Evolutionary conservation across 352 stramenopile species (phyloP).

Genomic region (Pythium guiyangense): DNA sequence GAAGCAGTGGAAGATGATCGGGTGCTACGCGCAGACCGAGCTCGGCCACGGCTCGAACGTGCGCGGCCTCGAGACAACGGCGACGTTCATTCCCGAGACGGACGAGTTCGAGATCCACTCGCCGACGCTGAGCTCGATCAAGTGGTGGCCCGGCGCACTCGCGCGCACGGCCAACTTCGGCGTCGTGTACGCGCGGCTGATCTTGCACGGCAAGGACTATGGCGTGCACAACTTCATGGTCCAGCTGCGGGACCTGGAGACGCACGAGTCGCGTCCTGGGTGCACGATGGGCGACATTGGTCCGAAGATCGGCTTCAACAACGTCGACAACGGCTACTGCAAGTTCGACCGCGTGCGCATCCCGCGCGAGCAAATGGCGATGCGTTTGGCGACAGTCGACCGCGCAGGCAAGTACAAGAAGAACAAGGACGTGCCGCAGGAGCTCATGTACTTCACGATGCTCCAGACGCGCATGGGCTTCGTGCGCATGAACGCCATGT

Average conservation of each 20-base stretch:
- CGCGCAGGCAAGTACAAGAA: constrained; percentile 59
- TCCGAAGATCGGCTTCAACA: constrained; percentile 84
- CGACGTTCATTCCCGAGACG: constrained; percentile 26
- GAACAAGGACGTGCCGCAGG: constrained; percentile 36
- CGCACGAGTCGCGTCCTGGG: too few species aligned
- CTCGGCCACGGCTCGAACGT: constrained; percentile 93
- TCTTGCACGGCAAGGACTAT: constrained; percentile 76
- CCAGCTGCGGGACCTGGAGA: too few species aligned
- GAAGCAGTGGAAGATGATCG: constrained; percentile 60
- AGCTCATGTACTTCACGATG: constrained; percentile 80
- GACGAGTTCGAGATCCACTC: constrained; percentile 95
- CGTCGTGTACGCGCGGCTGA: constrained; percentile 83
- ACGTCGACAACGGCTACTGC: constrained; percentile 91
- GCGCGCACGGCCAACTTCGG: constrained; percentile 93
- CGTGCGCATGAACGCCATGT: constrained; percentile 37
- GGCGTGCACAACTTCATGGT: constrained; percentile 96
- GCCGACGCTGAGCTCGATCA: constrained; percentile 92
- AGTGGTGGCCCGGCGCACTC: constrained; percentile 95
- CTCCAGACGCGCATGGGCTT: constrained; percentile 73
- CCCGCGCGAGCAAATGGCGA: constrained; percentile 60
- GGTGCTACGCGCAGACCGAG: constrained; percentile 95
- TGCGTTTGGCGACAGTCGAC: constrained; percentile 45
- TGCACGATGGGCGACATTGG: constrained; percentile 64
- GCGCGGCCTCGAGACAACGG: constrained; percentile 89
- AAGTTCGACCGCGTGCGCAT: constrained; percentile 87